phyloP scores from a whole-genome alignment of 2,329 filamentous ascomycete genomes.

The Trematosphaeria pertusa region DNA sequence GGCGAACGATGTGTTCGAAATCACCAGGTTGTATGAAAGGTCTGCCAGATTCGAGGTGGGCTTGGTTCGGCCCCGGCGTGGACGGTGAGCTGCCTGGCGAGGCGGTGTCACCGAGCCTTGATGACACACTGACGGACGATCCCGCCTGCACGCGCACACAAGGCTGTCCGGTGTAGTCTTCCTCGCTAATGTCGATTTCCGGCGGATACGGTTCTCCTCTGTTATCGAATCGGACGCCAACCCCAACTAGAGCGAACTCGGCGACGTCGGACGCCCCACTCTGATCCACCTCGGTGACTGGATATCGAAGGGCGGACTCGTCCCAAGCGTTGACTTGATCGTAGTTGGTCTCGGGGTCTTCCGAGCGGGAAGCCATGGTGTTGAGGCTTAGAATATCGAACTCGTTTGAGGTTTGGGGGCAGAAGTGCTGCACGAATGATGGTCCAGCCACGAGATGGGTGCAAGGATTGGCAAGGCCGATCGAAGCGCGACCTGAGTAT shows the following conservation, averaged over 20 bases:
- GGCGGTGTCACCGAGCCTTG: neutral
- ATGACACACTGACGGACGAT: neutral
- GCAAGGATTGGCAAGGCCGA: too few species aligned
- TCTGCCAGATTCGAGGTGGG: too few species aligned
- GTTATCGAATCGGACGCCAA: slow-evolving; percentile 7
- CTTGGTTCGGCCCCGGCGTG: slow-evolving; percentile 5
- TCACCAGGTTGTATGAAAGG: slow-evolving; percentile 8
- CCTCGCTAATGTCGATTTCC: slow-evolving; percentile 10
- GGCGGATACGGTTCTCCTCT: slow-evolving; percentile 7
- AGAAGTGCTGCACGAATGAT: too few species aligned
- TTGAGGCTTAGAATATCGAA: neutral
- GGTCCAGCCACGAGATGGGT: too few species aligned
- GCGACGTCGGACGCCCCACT: slow-evolving; percentile 4
- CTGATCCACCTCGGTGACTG: slow-evolving; percentile 1
- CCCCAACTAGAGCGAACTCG: slow-evolving; percentile 10
- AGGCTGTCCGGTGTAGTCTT: slow-evolving; percentile 3
- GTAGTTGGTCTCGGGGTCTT: slow-evolving; percentile 5
- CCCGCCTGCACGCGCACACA: neutral
- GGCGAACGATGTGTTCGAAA: neutral
- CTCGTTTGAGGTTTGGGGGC: too few species aligned
- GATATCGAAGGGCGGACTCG: slow-evolving; percentile 4
- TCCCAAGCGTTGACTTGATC: slow-evolving; percentile 4
- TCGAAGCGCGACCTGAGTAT: too few species aligned
- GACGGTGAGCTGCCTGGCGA: slow-evolving; percentile 5
- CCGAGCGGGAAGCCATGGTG: slow-evolving; percentile 8